These are phyloP conservation scores for Jimgerdemannia lactiflua DNA, from an alignment of 192 early-diverging fungal species.

Conservation along the genomic window DNA sequence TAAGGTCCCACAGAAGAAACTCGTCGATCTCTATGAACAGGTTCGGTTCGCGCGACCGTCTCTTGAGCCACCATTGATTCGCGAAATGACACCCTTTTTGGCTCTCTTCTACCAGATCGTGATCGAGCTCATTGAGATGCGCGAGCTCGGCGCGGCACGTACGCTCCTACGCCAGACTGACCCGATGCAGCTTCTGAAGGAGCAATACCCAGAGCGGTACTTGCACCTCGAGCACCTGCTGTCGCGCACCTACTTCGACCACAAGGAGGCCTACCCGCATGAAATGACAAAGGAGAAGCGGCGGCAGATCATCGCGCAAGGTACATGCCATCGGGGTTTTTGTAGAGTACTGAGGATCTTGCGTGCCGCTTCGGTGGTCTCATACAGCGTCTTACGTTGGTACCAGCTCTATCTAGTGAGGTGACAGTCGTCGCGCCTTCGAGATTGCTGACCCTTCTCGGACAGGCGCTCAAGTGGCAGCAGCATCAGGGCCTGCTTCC, in stretches of 20 bases:
- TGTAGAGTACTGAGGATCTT: neutral
- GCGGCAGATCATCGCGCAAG: constrained; percentile 71
- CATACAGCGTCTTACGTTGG: neutral
- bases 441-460: constrained; percentile 80
- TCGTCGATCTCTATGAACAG: constrained; percentile 90
- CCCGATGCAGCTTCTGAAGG: constrained; percentile 81
- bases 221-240: constrained; percentile 78
- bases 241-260: constrained; percentile 66
- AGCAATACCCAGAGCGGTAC: constrained; percentile 76
- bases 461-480: constrained; percentile 91
- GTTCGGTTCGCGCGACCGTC: constrained; percentile 23
- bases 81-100: neutral
- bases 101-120: constrained; percentile 53
- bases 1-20: constrained; percentile 62
- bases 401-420: constrained; percentile 49
- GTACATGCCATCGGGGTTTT: constrained; percentile 11
- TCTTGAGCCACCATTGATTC: constrained; percentile 1
- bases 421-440: constrained; percentile 73
- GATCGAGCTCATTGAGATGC: constrained; percentile 82
- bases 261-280: constrained; percentile 67
- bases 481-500: constrained; percentile 73
- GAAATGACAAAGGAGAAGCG: constrained; percentile 67
- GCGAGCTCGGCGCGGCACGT: constrained; percentile 80
- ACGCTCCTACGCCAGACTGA: constrained; percentile 87
- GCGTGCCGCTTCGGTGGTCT: neutral